Percentiles rank a stretch among this genome's conserved stretches.
These are phyloP conservation scores for Physcia stellaris DNA, from an alignment of 495 filamentous ascomycete species.

Conservation along the genomic window DNA sequence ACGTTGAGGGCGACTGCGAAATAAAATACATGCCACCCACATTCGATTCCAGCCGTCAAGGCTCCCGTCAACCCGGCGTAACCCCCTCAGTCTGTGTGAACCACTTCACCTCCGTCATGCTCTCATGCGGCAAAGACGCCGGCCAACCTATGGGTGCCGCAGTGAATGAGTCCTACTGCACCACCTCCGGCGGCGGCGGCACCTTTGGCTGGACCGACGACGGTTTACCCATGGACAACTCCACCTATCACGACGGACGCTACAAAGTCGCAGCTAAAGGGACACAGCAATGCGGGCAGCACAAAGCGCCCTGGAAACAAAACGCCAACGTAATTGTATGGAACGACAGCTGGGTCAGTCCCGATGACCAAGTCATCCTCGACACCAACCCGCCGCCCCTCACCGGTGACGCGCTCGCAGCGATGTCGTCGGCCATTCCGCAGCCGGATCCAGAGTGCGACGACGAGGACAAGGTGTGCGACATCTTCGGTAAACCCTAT, in stretches of 20 bases:
- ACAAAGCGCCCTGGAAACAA: conserved; percentile 2
- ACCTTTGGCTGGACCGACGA: conserved; percentile 9
- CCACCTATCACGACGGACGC: too few relatives aligned
- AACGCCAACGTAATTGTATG: neutral
- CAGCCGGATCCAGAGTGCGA: conserved; percentile 1
- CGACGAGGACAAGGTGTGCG: conserved; percentile 1
- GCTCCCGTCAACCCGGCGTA: neutral
- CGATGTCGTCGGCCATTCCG: neutral
- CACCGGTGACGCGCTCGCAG: neutral
- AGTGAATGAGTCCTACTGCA: conserved; percentile 5
- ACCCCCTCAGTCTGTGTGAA: neutral
- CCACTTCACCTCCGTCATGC: neutral
- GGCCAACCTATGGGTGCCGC: neutral
- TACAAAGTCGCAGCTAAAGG: conserved; percentile 4
- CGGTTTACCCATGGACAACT: conserved; percentile 4
- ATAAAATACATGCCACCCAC: conserved; percentile 6
- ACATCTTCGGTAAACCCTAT: conserved; percentile 7
- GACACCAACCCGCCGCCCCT: conserved; percentile 7
- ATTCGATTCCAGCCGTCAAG: neutral
- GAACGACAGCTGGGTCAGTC: conserved; percentile 2
- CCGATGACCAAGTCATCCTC: conserved; percentile 3
- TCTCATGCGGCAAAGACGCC: conserved; percentile 4
- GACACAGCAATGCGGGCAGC: conserved; percentile 9
- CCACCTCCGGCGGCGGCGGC: conserved; percentile 9
- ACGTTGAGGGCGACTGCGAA: conserved; percentile 6